Evolutionary conservation across 179 eudicot genomes (phyloP).

Genomic region (Silene vulgaris): DNA sequence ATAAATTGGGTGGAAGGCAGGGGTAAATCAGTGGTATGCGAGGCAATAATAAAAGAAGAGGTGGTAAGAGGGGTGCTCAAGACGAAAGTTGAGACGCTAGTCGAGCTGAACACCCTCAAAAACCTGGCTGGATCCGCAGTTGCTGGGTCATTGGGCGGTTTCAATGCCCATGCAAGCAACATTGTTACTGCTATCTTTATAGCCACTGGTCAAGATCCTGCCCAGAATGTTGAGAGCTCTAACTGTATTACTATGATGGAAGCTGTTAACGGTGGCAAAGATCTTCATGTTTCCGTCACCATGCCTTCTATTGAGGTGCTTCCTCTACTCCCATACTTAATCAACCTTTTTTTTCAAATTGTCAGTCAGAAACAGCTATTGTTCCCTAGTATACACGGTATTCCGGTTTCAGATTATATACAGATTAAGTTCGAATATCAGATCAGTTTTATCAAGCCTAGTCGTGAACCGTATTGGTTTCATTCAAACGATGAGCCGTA

Average conservation of each 20-base stretch:
- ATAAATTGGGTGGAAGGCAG: constrained; percentile 33
- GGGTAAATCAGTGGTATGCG: constrained; percentile 34
- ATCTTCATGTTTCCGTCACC: constrained; percentile 37
- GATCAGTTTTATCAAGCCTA: background rate
- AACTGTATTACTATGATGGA: constrained; percentile 40
- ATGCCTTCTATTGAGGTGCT: constrained; percentile 40
- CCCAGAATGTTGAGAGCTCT: constrained; percentile 35
- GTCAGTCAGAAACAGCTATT: background rate
- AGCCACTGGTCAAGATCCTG: constrained; percentile 38
- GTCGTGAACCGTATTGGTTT: background rate
- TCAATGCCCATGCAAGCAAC: constrained; percentile 38
- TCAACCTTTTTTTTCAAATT: background rate
- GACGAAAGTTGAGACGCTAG: constrained; percentile 27
- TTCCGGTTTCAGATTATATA: background rate
- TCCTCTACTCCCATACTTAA: background rate
- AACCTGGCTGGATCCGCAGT: constrained; percentile 35
- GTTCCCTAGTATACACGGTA: background rate
- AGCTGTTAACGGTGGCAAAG: constrained; percentile 27
- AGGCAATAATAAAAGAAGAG: constrained; percentile 28
- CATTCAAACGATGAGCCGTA: background rate
- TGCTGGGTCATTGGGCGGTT: constrained; percentile 40
- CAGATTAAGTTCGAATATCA: background rate
- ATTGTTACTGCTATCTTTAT: constrained; percentile 32
- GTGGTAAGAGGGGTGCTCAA: constrained; percentile 32
- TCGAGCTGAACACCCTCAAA: constrained; percentile 37